These are phyloP conservation scores for Suhomyces yuchorum DNA, from an alignment of 1,139 yeast species.

Conservation along the genomic window DNA sequence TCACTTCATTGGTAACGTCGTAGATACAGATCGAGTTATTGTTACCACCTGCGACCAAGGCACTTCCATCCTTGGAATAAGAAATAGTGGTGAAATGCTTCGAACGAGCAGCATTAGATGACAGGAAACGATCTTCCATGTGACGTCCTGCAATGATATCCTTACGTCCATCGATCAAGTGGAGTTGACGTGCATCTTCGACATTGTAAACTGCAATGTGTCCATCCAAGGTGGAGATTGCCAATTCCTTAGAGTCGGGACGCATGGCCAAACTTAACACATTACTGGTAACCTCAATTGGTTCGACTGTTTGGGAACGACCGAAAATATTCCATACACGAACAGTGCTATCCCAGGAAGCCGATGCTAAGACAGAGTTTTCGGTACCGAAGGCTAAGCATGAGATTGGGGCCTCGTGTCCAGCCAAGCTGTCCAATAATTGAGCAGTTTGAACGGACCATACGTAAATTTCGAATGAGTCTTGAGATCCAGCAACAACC, in stretches of 20 bases:
- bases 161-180: constrained; percentile 80
- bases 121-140: constrained; percentile 75
- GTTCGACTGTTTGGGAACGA: constrained; percentile 84
- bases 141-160: constrained; percentile 91
- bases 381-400: constrained; percentile 84
- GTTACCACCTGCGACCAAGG: constrained; percentile 90
- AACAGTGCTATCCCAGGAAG: constrained; percentile 96
- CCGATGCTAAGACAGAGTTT: constrained; percentile 77
- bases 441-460: constrained; percentile 99
- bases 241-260: constrained; percentile 89
- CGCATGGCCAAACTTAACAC: constrained; percentile 83
- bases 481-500: constrained; percentile 92
- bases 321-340: constrained; percentile 93
- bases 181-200: constrained; percentile 77
- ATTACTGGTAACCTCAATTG: constrained; percentile 81
- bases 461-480: constrained; percentile 85
- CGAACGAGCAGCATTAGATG: constrained; percentile 80
- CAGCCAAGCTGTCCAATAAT: constrained; percentile 79
- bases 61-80: constrained; percentile 87
- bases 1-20: constrained; percentile 84
- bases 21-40: constrained; percentile 89
- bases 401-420: constrained; percentile 96
- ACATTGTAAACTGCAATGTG: constrained; percentile 82
- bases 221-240: constrained; percentile 89
- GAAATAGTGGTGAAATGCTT: constrained; percentile 79